A percentile compares a stretch with the other conserved stretches of the same genome.
phyloP scores from a whole-genome alignment of 2,329 filamentous ascomycete species.

The Polytolypa hystricis region DNA sequence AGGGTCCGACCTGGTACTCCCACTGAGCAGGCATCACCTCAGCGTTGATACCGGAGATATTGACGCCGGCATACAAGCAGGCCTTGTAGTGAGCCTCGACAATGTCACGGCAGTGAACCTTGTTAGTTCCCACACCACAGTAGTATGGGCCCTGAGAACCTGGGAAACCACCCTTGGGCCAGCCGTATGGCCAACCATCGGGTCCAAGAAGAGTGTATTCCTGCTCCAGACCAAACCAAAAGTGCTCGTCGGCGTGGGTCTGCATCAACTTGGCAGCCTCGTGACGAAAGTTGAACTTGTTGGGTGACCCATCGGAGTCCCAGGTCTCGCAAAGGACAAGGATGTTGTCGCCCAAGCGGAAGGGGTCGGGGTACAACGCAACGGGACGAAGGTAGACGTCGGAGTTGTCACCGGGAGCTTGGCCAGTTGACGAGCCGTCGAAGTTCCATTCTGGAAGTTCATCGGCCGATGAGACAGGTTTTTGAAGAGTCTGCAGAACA shows the following conservation, averaged over 20 bases:
- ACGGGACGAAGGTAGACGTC: constrained; percentile 93
- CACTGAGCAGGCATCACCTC: constrained; percentile 98
- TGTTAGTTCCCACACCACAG: constrained; percentile 94
- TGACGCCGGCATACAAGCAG: constrained; percentile 76
- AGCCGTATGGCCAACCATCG: constrained; percentile 82
- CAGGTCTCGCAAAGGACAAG: constrained; percentile 91
- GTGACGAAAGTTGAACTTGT: constrained; percentile 97
- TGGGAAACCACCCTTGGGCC: constrained; percentile 78
- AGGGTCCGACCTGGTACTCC: constrained; percentile 96
- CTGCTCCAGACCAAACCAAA: constrained; percentile 97
- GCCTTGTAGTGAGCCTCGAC: constrained; percentile 91
- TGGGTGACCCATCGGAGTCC: constrained; percentile 86
- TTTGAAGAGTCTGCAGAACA: constrained; percentile 48
- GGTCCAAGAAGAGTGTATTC: constrained; percentile 91
- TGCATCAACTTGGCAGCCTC: constrained; percentile 86
- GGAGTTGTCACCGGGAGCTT: constrained; percentile 90
- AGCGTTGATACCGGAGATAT: constrained; percentile 96
- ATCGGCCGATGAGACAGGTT: constrained; percentile 45
- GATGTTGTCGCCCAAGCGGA: constrained; percentile 82
- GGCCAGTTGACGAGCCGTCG: constrained; percentile 80
- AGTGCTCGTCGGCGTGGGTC: constrained; percentile 66
- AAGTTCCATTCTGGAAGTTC: constrained; percentile 73
- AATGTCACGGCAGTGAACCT: constrained; percentile 96
- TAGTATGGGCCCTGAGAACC: constrained; percentile 92
- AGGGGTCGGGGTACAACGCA: constrained; percentile 82